Percentiles rank a stretch among this genome's conserved stretches.
Evolutionary conservation across 2,329 filamentous ascomycete genomes (phyloP).

Genomic region (Diplodia seriata): DNA sequence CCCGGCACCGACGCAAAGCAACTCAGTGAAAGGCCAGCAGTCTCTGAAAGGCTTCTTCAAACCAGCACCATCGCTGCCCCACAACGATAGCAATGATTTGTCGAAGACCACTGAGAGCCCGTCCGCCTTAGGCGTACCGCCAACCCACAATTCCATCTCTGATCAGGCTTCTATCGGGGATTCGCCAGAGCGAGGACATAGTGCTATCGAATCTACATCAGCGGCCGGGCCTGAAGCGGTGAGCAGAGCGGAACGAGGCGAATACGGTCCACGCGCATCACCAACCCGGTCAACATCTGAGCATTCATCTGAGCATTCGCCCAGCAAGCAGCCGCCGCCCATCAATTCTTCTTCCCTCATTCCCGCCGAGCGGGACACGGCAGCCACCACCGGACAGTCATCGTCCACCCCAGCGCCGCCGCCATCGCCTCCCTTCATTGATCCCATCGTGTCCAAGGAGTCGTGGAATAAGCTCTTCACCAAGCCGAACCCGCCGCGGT

Average conservation of each 20-base stretch:
- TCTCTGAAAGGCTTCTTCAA: constrained; percentile 33
- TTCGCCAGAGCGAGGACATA: background rate
- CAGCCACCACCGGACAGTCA: background rate
- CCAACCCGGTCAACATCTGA: background rate
- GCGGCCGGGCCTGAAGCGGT: background rate
- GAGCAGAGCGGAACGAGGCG: background rate
- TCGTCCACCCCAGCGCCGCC: background rate
- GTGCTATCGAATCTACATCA: background rate
- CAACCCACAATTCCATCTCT: background rate
- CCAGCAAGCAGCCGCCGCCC: background rate
- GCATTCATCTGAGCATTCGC: background rate
- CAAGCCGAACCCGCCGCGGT: constrained; percentile 75
- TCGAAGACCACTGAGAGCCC: background rate
- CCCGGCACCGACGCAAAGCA: background rate
- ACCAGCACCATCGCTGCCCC: constrained; percentile 7
- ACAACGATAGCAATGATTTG: background rate
- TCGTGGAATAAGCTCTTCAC: constrained; percentile 86
- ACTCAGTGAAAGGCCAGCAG: constrained; percentile 27
- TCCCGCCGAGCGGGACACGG: background rate
- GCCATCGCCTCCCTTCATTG: constrained; percentile 53
- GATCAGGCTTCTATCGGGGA: background rate
- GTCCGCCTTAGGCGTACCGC: constrained; percentile 44
- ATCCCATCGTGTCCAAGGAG: constrained; percentile 76
- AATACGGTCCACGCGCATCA: background rate
- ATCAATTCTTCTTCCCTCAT: background rate